phyloP scores from a whole-genome alignment of 1,284 basidiomycete genomes.

The Trametes pubescens region DNA sequence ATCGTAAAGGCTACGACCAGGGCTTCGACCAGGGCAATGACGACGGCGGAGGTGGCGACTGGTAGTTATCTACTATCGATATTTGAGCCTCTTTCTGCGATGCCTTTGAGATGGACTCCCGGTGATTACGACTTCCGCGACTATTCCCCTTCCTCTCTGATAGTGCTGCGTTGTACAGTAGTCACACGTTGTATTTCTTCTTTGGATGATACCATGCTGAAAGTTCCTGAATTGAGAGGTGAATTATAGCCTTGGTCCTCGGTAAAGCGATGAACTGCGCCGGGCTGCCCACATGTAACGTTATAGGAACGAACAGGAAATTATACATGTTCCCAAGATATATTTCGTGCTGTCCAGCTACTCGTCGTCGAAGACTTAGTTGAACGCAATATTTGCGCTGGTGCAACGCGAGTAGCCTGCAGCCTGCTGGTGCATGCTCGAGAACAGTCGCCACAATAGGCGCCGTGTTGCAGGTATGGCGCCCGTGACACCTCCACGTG shows the following conservation, averaged over 20 bases:
- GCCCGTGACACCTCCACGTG: neutral
- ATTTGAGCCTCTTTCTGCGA: neutral
- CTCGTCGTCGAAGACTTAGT: no score
- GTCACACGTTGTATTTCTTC: constrained; percentile 1
- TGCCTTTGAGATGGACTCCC: neutral
- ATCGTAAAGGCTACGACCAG: constrained; percentile 25
- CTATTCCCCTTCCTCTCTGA: neutral
- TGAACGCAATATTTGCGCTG: no score
- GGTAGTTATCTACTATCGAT: constrained; percentile 4
- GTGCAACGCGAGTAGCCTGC: no score
- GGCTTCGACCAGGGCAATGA: constrained; percentile 31
- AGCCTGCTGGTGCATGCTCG: no score
- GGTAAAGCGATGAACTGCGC: no score
- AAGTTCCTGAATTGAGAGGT: neutral
- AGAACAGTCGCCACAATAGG: no score
- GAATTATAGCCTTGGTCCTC: no score
- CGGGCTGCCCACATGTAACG: no score
- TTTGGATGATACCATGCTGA: constrained; percentile 10
- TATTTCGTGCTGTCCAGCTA: no score
- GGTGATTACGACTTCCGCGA: neutral
- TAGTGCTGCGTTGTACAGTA: constrained; percentile 9
- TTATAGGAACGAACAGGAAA: no score
- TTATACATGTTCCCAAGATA: no score
- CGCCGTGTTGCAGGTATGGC: no score
- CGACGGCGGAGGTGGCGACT: constrained; percentile 25